Conservation (phyloP, 2,329 filamentous ascomycete genomes). For the Aspergillus transmontanensis region DNA sequence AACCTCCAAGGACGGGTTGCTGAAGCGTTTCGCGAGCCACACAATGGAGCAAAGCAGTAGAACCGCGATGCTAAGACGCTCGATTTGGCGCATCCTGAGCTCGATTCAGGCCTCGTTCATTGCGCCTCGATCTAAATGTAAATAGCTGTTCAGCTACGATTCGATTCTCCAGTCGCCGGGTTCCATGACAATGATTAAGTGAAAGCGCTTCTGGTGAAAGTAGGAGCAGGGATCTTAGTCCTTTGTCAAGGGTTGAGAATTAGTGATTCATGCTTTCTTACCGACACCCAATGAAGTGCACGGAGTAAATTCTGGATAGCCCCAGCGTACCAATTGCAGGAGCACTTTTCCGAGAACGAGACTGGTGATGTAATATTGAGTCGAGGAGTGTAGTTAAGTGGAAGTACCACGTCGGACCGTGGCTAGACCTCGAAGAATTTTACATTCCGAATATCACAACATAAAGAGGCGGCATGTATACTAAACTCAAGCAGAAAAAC, state of each 20-base stretch:
- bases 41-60: constrained; percentile 22
- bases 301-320: not conserved
- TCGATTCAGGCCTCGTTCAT: not conserved
- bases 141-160: not conserved
- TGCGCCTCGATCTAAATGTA: not conserved
- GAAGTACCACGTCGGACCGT: not conserved
- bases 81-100: constrained; percentile 4
- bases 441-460: not conserved
- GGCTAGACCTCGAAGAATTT: not conserved
- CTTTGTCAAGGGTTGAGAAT: not conserved
- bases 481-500: not conserved
- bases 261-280: not conserved
- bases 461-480: not conserved
- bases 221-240: not conserved
- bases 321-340: not conserved
- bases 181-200: not conserved
- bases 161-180: not conserved
- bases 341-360: not conserved
- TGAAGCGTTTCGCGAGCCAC: constrained; percentile 22
- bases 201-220: not conserved
- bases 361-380: not conserved
- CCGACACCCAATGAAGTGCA: not conserved
- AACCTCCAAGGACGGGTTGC: constrained; percentile 10
- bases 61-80: constrained; percentile 2
- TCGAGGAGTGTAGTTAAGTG: not conserved